Conservation (phyloP, 1,139 yeast species). For the Geotrichum armillariae region DNA sequence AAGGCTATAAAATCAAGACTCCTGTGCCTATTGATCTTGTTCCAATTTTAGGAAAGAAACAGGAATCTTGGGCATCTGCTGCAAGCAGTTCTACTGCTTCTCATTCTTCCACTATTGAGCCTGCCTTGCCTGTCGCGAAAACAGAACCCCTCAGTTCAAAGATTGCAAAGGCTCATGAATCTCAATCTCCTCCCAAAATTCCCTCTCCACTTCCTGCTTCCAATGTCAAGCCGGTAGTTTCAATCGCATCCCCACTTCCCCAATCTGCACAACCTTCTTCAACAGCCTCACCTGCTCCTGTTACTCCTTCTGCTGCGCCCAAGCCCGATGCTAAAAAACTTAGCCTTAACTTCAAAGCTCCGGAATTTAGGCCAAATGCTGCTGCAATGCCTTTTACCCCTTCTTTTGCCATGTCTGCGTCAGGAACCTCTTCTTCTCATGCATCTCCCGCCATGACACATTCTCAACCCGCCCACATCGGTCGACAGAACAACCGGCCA, state of each 20-base stretch:
- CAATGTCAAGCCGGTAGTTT: slow-evolving; percentile 6
- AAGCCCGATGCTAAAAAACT: slow-evolving; percentile 25
- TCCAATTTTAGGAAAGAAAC: slow-evolving; percentile 72
- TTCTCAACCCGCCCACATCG: slow-evolving; percentile 17
- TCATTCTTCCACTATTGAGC: not conserved
- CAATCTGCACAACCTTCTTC: slow-evolving; percentile 6
- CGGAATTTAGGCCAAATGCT: slow-evolving; percentile 69
- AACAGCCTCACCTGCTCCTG: slow-evolving; percentile 10
- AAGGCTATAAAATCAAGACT: slow-evolving; percentile 64
- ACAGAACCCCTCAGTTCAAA: slow-evolving; percentile 24
- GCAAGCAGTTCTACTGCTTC: not conserved
- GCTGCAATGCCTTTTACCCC: slow-evolving; percentile 74
- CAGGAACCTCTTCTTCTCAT: slow-evolving; percentile 18
- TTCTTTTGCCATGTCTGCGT: slow-evolving; percentile 36
- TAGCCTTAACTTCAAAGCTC: slow-evolving; percentile 56
- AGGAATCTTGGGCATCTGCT: slow-evolving; percentile 40
- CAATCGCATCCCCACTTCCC: slow-evolving; percentile 4
- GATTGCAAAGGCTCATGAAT: slow-evolving; percentile 20
- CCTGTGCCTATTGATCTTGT: slow-evolving; percentile 68
- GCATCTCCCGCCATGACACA: slow-evolving; percentile 24
- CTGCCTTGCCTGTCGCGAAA: slow-evolving; percentile 27
- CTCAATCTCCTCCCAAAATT: slow-evolving; percentile 13
- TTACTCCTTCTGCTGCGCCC: slow-evolving; percentile 12
- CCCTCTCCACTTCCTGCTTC: slow-evolving; percentile 21
- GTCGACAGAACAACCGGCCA: slow-evolving; percentile 18